Evolutionary conservation across 169 alveolate species (phyloP), one percentile per base, ranked within the genome.

Genomic region (Besnoitia besnoiti): DNA sequence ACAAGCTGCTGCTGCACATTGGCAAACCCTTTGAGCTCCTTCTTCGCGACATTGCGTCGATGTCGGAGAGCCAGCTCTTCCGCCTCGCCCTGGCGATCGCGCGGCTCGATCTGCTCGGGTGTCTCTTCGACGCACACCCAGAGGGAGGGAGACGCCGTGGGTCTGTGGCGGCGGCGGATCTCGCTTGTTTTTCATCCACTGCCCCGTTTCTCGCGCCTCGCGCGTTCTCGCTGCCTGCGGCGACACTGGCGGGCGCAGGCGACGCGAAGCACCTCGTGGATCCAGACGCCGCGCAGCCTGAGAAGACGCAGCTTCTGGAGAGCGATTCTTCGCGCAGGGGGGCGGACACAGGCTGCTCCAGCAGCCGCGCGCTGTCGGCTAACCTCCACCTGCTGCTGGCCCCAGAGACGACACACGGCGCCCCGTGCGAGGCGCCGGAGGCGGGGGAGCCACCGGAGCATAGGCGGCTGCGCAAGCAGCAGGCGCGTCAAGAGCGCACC

Each of bases 31-130:
- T 77, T 77, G 61, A 42, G 33, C 40, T 35, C 33, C 87, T 77
- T 59, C 40, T 30, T 59, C 14, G 40, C 87, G 87, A 30, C 0
- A 37, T 77, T 35, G 39, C 87, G 33, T 5, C 59, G 4, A 7
- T 77, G 55, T 46, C 87, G 37, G 40, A 30, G 5, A n/a, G 87
- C n/a, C 87, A 46, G 37, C 87, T 77, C 59, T 27, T 19, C 37
- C 87, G 87, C 16, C 37, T 77, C 37, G 50, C n/a, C 3, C 40
- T 77, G n/a, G 87, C 59, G 40, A 35, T 46, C 19, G 87, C 87
- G 12, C 87, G 87, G 33, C 87, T 77, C 8, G 87, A 77, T 44
- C 59, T 77, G 33, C 59, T 77, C 19, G 40, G 87, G 14, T 77
- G 59, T 35, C 59, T 77, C 37, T 77, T 40, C 24, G 61, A 30